These are phyloP conservation scores for Escallonia rubra DNA, from an alignment of 129 eudicot species.

Conservation along the genomic window DNA sequence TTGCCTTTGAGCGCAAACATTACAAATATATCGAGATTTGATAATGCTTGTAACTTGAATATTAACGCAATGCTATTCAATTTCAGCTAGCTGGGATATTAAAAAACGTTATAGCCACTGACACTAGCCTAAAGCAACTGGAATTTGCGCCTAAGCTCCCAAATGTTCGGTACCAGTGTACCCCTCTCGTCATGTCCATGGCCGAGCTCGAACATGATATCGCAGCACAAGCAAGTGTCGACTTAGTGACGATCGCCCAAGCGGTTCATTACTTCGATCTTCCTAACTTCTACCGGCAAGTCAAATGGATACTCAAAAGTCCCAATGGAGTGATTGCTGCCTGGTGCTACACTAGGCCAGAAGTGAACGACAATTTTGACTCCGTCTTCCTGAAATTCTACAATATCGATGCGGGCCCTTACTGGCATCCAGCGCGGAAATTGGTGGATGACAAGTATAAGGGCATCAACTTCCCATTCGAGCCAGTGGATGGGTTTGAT, in stretches of 20 bases:
- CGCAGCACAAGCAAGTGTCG: conserved; percentile 40
- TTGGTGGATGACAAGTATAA: conserved; percentile 48
- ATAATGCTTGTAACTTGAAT: too few species aligned
- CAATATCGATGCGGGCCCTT: conserved; percentile 28
- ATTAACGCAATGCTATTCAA: neutral
- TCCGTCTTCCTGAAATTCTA: conserved; percentile 28
- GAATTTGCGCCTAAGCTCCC: conserved; percentile 68
- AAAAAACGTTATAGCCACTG: conserved; percentile 68
- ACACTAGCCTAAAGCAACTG: conserved; percentile 69
- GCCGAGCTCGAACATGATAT: conserved; percentile 25
- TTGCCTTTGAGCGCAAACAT: neutral
- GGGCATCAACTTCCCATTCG: conserved; percentile 54
- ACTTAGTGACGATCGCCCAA: conserved; percentile 65
- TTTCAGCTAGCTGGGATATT: conserved; percentile 53
- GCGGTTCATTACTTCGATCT: conserved; percentile 81
- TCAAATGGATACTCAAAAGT: conserved; percentile 41
- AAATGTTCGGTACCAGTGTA: conserved; percentile 53
- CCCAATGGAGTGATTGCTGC: conserved; percentile 76
- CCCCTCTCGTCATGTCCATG: conserved; percentile 40
- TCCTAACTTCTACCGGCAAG: conserved; percentile 50
- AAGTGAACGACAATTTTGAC: conserved; percentile 32
- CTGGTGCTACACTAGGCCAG: conserved; percentile 68
- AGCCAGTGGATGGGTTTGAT: conserved; percentile 53
- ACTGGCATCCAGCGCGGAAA: conserved; percentile 36
- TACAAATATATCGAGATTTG: too few species aligned